Conservation (phyloP, 805 yeast genomes). For the Jamesozyma lodderae region DNA sequence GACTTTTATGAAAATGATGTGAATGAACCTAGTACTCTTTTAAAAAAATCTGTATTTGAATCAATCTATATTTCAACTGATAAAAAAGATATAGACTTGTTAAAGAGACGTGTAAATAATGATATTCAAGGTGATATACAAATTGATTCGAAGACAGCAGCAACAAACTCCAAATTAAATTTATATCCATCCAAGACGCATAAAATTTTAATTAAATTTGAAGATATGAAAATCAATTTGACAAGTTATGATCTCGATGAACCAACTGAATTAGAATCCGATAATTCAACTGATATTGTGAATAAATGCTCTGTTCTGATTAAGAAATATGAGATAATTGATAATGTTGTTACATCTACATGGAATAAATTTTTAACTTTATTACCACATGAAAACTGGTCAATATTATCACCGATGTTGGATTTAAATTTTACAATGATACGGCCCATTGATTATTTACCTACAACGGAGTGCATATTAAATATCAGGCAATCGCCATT, state of each 20-base stretch:
- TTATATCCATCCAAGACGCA: constrained; percentile 57
- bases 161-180: constrained; percentile 32
- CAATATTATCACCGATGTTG: constrained; percentile 50
- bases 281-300: constrained; percentile 36
- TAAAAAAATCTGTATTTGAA: constrained; percentile 37
- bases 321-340: constrained; percentile 52
- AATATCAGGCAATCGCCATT: constrained; percentile 55
- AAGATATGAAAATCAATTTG: constrained; percentile 43
- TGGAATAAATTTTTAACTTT: constrained; percentile 81
- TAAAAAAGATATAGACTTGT: constrained; percentile 34
- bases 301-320: constrained; percentile 42
- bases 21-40: background rate
- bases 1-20: too few relatives aligned
- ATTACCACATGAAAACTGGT: constrained; percentile 60
- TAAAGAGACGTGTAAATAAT: constrained; percentile 48
- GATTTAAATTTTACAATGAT: constrained; percentile 45
- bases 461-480: constrained; percentile 60
- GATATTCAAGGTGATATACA: constrained; percentile 35
- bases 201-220: constrained; percentile 49
- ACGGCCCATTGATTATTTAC: constrained; percentile 52
- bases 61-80: constrained; percentile 68
- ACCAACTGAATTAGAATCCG: constrained; percentile 30
- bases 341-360: constrained; percentile 76
- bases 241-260: constrained; percentile 40
- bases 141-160: constrained; percentile 12